phyloP scores from a whole-genome alignment of 2,329 filamentous ascomycete species.

The Fusarium nurragi region DNA sequence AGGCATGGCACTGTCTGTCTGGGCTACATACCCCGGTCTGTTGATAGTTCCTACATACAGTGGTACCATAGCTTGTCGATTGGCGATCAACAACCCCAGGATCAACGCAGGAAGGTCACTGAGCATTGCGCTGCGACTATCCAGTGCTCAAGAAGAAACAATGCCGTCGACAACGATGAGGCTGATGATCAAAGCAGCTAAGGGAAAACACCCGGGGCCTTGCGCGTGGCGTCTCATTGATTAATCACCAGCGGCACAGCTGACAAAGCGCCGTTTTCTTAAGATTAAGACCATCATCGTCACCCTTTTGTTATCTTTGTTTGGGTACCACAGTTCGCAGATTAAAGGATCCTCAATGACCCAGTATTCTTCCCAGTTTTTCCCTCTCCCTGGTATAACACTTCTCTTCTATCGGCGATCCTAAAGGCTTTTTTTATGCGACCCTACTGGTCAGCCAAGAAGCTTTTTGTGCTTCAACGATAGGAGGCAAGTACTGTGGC shows the following conservation, averaged over 20 bases:
- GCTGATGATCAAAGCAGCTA: constrained; percentile 1
- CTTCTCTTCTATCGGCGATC: constrained; percentile 22
- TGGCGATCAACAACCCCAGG: constrained; percentile 29
- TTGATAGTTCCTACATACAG: background rate
- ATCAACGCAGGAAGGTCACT: constrained; percentile 4
- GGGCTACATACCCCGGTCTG: background rate
- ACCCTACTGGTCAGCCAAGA: constrained; percentile 16
- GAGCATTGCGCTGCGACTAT: background rate
- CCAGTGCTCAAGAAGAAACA: background rate
- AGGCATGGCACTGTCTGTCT: constrained; percentile 22
- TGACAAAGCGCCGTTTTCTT: background rate
- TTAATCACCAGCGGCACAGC: constrained; percentile 26
- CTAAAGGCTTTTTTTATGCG: constrained; percentile 4
- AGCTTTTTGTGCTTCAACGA: constrained; percentile 14
- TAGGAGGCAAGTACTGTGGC: background rate
- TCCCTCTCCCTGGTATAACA: constrained; percentile 21
- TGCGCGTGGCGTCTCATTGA: constrained; percentile 6
- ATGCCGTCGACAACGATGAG: constrained; percentile 6
- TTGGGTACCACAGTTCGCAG: constrained; percentile 10
- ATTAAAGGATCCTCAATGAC: constrained; percentile 32
- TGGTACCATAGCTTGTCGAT: constrained; percentile 21
- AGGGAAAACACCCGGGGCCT: background rate
- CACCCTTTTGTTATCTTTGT: background rate
- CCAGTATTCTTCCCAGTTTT: constrained; percentile 30
- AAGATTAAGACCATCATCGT: background rate